phyloP scores from a whole-genome alignment of 2,329 filamentous ascomycete species.

The Venturia effusa region DNA sequence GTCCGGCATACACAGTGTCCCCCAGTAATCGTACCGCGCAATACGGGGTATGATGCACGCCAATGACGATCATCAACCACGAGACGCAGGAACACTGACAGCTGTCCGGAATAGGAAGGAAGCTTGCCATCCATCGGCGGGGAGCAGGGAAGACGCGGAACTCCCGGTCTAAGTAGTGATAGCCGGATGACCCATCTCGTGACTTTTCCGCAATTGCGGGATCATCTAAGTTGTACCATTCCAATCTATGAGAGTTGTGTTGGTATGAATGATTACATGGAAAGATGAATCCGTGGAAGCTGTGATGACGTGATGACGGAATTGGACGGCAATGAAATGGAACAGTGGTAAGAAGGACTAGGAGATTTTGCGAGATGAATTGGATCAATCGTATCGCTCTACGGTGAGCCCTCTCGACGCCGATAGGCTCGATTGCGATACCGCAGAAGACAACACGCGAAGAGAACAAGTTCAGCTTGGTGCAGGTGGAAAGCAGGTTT shows the following conservation, averaged over 20 bases:
- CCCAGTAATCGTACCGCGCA: no score
- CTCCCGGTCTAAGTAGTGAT: not conserved
- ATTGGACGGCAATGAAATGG: no score
- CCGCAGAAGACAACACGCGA: conserved; percentile 51
- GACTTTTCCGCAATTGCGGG: not conserved
- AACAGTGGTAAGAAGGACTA: conserved; percentile 22
- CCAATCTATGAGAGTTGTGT: no score
- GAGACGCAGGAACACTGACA: not conserved
- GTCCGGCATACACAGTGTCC: no score
- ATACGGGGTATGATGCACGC: not conserved
- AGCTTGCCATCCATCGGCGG: not conserved
- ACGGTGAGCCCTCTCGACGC: conserved; percentile 52
- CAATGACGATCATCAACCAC: not conserved
- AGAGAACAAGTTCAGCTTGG: conserved; percentile 56
- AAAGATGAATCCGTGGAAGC: not conserved
- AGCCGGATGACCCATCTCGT: not conserved
- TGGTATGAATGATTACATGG: not conserved
- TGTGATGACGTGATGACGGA: not conserved
- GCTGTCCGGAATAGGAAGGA: not conserved
- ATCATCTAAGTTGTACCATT: no score
- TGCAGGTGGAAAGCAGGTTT: conserved; percentile 60
- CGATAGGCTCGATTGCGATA: conserved; percentile 56
- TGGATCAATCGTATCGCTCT: conserved; percentile 64
- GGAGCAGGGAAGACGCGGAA: no score
- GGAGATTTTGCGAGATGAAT: conserved; percentile 53